phyloP scores from a whole-genome alignment of 352 stramenopile genomes.

The Pythium graminicola region DNA sequence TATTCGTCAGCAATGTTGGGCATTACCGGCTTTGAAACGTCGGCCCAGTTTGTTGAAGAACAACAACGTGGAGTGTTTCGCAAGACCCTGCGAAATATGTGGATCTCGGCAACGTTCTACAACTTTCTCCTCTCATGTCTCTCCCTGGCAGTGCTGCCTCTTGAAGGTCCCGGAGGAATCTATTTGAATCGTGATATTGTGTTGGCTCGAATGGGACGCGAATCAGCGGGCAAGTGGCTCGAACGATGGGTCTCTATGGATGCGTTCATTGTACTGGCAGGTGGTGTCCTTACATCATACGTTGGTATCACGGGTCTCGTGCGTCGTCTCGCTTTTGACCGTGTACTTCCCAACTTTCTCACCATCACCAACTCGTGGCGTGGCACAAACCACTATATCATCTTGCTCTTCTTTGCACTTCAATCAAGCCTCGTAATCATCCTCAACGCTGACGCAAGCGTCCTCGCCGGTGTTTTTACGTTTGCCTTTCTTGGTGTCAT shows the following conservation, averaged over 20 bases:
- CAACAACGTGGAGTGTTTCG: slow-evolving; percentile 91
- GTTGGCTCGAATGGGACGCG: slow-evolving; percentile 86
- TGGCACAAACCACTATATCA: slow-evolving; percentile 90
- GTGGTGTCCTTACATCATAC: slow-evolving; percentile 91
- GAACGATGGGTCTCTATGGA: slow-evolving; percentile 80
- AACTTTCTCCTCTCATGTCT: slow-evolving; percentile 92
- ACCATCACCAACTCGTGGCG: slow-evolving; percentile 75
- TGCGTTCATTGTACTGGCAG: slow-evolving; percentile 93
- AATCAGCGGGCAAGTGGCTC: slow-evolving; percentile 68
- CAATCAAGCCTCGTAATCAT: slow-evolving; percentile 85
- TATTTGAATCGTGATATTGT: slow-evolving; percentile 86
- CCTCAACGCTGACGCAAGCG: slow-evolving; percentile 87
- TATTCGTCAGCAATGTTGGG: slow-evolving; percentile 92
- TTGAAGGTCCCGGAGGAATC: slow-evolving; percentile 67
- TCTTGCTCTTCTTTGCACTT: slow-evolving; percentile 87
- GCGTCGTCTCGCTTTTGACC: slow-evolving; percentile 88
- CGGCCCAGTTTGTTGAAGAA: slow-evolving; percentile 93
- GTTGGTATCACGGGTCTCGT: slow-evolving; percentile 90
- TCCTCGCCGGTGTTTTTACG: slow-evolving; percentile 91
- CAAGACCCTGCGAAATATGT: slow-evolving; percentile 93
- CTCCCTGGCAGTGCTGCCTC: slow-evolving; percentile 85
- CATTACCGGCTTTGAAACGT: slow-evolving; percentile 93
- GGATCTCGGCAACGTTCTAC: slow-evolving; percentile 90
- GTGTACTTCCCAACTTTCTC: slow-evolving; percentile 74
- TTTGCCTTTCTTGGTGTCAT: slow-evolving; percentile 93